Base-by-base conservation (phyloP, 106 monocot genomes). In the Dendrobium nobile region DNA sequence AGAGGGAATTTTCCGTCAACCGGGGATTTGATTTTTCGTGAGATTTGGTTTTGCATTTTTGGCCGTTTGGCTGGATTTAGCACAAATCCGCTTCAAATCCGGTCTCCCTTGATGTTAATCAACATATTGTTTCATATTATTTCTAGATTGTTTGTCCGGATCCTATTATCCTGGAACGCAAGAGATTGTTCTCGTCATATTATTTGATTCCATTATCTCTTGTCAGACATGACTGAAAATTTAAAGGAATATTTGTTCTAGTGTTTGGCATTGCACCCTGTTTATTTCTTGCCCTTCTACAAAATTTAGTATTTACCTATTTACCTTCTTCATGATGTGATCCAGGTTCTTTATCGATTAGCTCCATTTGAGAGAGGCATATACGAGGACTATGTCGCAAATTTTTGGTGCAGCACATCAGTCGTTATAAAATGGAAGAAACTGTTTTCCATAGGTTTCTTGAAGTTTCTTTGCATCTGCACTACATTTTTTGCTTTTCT, bases 281-380 rank as follows among this genome's bases (percentile, higher is more conserved):
- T 11, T 70, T 33, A 31, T 27, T 31, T 70, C 61, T 18, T 82
- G 8, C 51, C 48, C 8, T 70, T 70, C 37, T 70, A 3, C 31
- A 10, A 27, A 70, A 37, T 15, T 70, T 10, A 31, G 37, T 31
- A 37, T 31, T 31, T 31, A 31, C 31, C 31, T 31, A 31, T 31
- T 70, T 33, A 37, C 70, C 37, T 70, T 70, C 31, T 31, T 70
- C 70, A 31, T 31, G 15, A 31, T 77, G 76, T 41, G 33, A 79
- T 77, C n/a, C 86, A 97, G 96, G 98, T 98, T 77, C 80, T 98
- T 76, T 83, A 85, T 78, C 83, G 98, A 47, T 88, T 98, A 80
- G 98, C 98, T 87, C 98, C 98, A 16, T 98, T 98, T 84, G 94
- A 98, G 72, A 89, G 98, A 88, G 98, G 98, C 74, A 87, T 98